Conservation (phyloP, 805 yeast species). For the Ogataea salicorniae region DNA sequence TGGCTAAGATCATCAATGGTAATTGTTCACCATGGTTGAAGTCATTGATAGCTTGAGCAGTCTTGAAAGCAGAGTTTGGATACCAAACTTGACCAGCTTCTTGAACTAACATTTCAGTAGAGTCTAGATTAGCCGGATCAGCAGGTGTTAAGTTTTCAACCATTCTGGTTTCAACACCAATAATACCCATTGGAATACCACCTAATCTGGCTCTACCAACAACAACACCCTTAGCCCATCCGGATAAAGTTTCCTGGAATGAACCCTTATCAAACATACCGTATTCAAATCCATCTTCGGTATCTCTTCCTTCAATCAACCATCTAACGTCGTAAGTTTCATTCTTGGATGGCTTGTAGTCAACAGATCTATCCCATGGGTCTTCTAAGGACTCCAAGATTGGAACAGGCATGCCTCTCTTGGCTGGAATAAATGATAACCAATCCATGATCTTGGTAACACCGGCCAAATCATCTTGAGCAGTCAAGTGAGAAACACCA, state of each 20-base stretch:
- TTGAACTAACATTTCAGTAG: constrained; percentile 79
- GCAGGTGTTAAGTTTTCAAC: constrained; percentile 93
- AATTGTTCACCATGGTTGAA: constrained; percentile 97
- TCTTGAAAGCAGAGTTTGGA: constrained; percentile 98
- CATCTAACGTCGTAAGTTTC: constrained; percentile 89
- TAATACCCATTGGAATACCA: constrained; percentile 98
- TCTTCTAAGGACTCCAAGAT: constrained; percentile 69
- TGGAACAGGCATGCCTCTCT: constrained; percentile 87
- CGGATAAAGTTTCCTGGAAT: constrained; percentile 92
- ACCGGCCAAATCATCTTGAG: constrained; percentile 95
- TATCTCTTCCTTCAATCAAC: constrained; percentile 81
- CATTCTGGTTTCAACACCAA: constrained; percentile 89
- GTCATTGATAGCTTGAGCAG: constrained; percentile 97
- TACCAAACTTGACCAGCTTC: constrained; percentile 99
- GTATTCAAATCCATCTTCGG: constrained; percentile 67
- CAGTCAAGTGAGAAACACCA: constrained; percentile 98
- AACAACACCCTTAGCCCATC: constrained; percentile 99
- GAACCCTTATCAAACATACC: constrained; percentile 93
- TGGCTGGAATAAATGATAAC: constrained; percentile 92
- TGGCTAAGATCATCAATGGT: constrained; percentile 95
- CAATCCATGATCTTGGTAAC: constrained; percentile 91
- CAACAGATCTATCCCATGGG: constrained; percentile 91
- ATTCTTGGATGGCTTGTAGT: constrained; percentile 64
- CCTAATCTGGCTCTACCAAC: constrained; percentile 98
- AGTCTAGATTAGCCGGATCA: constrained; percentile 96